These are phyloP conservation scores for Psilocybe azurescens DNA, from an alignment of 768 basidiomycete genomes.

Conservation along the genomic window DNA sequence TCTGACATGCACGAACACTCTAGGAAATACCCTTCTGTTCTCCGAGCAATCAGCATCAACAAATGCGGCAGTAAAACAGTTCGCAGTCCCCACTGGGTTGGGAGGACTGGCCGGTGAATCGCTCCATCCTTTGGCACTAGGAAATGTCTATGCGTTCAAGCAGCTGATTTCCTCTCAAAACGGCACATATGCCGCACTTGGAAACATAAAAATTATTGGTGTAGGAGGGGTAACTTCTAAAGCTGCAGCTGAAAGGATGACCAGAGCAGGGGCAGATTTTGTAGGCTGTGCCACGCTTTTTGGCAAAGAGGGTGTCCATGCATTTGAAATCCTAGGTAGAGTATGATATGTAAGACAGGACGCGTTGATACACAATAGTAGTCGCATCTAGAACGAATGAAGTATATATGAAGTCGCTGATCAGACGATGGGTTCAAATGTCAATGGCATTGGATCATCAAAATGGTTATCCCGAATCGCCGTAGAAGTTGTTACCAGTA, in stretches of 20 bases:
- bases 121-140: conserved; percentile 77
- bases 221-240: conserved; percentile 80
- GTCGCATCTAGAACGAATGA: not conserved
- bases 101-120: conserved; percentile 83
- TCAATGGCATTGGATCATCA: no score
- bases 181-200: conserved; percentile 42
- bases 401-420: no score
- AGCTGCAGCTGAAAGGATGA: conserved; percentile 70
- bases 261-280: conserved; percentile 71
- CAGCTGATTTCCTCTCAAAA: conserved; percentile 48
- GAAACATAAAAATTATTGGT: conserved; percentile 67
- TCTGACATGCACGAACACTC: conserved; percentile 81
- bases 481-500: not conserved
- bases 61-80: conserved; percentile 24
- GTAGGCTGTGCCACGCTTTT: conserved; percentile 65
- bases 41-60: conserved; percentile 52
- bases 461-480: not conserved
- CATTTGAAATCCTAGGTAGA: conserved; percentile 48
- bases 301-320: conserved; percentile 57
- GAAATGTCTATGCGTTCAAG: conserved; percentile 73
- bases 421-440: no score
- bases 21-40: conserved; percentile 73
- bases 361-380: not conserved
- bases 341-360: conserved; percentile 7
- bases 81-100: conserved; percentile 66